Evolutionary conservation across 768 basidiomycete genomes (phyloP), one percentile per base, ranked within the genome.

Genomic region (Dioszegia hungarica): DNA sequence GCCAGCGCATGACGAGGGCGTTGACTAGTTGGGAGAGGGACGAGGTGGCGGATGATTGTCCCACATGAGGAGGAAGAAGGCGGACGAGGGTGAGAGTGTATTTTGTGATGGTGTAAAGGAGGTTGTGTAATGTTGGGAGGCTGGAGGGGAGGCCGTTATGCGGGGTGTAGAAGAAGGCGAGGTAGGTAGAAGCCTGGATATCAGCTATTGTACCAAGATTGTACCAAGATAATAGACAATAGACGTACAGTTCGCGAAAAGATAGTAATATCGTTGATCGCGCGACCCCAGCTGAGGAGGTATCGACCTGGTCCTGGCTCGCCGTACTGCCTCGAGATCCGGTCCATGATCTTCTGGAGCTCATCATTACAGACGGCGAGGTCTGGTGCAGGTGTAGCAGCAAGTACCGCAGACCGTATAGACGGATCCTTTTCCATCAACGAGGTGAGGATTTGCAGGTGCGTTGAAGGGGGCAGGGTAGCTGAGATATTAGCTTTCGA

Each of bases 231-330:
- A n/a, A n/a, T n/a, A n/a, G n/a, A 17, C 37, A 41, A 27, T 10
- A n/a, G 25, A 62, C 69, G 61, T 43, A 72, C 71, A 1, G 60
- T 64, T 25, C 54, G 37, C 27, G 63, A 67, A 29, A 59, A 68
- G 2, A 37, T n/a, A 3, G 46, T 49, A 5, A 67, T 54, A 2
- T 64, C 60, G 2, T 25, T 29, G 28, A 39, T 22, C 24, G 45
- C 47, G 5, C 62, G 38, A 19, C 27, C 29, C 54, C 54, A 54
- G 40, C 52, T 54, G 19, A 51, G 34, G 22, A 37, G 25, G 25
- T 51, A 51, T 27, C 49, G 29, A 2, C 49, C 49, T 27, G n/a
- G 34, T 38, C 49, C 49, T 38, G 49, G 49, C 14, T 51, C 33
- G 6, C 63, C 66, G 22, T 52, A 56, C 44, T 31, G 52, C 44